These are phyloP conservation scores for Kazachstania viticola DNA, from an alignment of 805 yeast species.

Conservation along the genomic window DNA sequence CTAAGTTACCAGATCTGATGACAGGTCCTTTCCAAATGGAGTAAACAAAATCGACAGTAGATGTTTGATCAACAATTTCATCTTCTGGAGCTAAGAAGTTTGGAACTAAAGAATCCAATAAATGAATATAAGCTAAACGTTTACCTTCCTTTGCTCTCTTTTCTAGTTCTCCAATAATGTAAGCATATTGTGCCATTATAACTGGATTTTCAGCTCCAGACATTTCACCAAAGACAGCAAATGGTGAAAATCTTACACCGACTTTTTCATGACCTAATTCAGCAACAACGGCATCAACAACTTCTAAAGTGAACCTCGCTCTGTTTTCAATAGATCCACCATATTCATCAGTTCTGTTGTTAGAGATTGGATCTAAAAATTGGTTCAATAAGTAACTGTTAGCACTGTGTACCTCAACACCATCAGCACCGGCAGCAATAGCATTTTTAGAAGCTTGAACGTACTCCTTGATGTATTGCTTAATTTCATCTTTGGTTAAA, in stretches of 20 bases:
- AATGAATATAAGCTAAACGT: conserved; percentile 30
- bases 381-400: conserved; percentile 50
- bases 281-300: conserved; percentile 36
- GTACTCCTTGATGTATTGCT: conserved; percentile 31
- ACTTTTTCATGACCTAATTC: conserved; percentile 40
- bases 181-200: conserved; percentile 30
- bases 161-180: conserved; percentile 31
- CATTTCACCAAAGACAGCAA: conserved; percentile 28
- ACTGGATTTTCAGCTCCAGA: conserved; percentile 27
- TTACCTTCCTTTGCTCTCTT: conserved; percentile 26
- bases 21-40: conserved; percentile 34
- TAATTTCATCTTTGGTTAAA: conserved; percentile 25
- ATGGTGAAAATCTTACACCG: conserved; percentile 39
- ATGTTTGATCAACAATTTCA: conserved; percentile 17
- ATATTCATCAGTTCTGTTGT: conserved; percentile 38
- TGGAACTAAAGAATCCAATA: conserved; percentile 35
- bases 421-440: conserved; percentile 35
- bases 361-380: conserved; percentile 37
- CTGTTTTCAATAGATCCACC: conserved; percentile 43
- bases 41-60: conserved; percentile 27
- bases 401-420: conserved; percentile 58
- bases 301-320: conserved; percentile 33
- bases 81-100: conserved; percentile 12
- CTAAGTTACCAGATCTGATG: conserved; percentile 30
- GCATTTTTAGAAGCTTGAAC: conserved; percentile 33